Conservation (phyloP, 2,329 filamentous ascomycete genomes). For the Alternaria sp. region DNA sequence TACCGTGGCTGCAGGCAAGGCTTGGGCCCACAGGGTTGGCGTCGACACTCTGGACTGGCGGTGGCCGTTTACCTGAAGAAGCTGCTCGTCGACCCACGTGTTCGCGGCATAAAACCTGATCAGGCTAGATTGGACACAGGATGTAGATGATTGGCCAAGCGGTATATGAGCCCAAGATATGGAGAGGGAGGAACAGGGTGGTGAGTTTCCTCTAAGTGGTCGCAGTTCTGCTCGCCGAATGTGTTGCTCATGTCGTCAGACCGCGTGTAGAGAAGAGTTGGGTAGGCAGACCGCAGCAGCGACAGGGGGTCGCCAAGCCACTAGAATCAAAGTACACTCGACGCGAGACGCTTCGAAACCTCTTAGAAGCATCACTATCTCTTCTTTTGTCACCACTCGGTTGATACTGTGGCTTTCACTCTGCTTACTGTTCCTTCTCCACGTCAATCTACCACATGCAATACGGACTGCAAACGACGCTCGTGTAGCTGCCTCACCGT, state of each 20-base stretch:
- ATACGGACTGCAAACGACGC: neutral
- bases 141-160: conserved; percentile 10
- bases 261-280: conserved; percentile 3
- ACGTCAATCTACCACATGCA: neutral
- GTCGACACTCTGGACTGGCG: conserved; percentile 22
- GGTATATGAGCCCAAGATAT: conserved; percentile 8
- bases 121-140: conserved; percentile 15
- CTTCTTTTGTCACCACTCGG: neutral
- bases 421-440: neutral
- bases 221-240: neutral
- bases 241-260: conserved; percentile 17
- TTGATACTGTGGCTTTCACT: neutral
- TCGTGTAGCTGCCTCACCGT: conserved; percentile 7
- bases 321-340: conserved; percentile 7
- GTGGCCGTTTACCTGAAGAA: conserved; percentile 19
- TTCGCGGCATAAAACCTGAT: conserved; percentile 33
- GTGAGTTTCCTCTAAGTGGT: conserved; percentile 2
- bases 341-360: neutral
- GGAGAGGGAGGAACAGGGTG: conserved; percentile 1
- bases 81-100: conserved; percentile 29
- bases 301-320: conserved; percentile 12
- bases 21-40: conserved; percentile 22
- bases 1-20: conserved; percentile 21
- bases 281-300: conserved; percentile 9
- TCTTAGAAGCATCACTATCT: neutral